Evolutionary conservation across 495 filamentous ascomycete species (phyloP).

Genomic region (Penicillium cinerascens): DNA sequence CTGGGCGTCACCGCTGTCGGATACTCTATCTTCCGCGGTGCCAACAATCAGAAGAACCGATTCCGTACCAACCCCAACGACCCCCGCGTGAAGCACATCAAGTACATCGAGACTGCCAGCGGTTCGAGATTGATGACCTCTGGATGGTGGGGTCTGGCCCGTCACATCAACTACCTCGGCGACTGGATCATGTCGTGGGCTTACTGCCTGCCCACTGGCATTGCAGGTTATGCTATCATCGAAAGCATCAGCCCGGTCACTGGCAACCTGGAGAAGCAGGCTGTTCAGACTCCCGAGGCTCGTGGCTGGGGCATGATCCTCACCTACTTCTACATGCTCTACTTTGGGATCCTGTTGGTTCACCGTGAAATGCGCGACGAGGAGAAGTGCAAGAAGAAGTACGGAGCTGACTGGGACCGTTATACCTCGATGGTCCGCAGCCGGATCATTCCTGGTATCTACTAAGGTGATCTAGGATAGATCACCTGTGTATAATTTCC

Average conservation of each 20-base stretch:
- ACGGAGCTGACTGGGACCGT: slow-evolving; percentile 88
- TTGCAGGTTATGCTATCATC: slow-evolving; percentile 70
- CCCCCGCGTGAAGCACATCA: slow-evolving; percentile 72
- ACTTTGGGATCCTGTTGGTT: slow-evolving; percentile 85
- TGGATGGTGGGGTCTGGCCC: slow-evolving; percentile 91
- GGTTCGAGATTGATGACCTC: slow-evolving; percentile 78
- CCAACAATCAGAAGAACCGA: slow-evolving; percentile 91
- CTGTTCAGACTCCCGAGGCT: slow-evolving; percentile 64
- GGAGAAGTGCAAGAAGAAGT: slow-evolving; percentile 87
- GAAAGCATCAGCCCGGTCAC: slow-evolving; percentile 43
- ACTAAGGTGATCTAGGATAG: slow-evolving; percentile 45
- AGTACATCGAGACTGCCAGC: slow-evolving; percentile 80
- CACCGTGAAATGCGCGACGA: slow-evolving; percentile 93
- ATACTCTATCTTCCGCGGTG: slow-evolving; percentile 85
- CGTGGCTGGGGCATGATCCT: slow-evolving; percentile 79
- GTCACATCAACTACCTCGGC: slow-evolving; percentile 97
- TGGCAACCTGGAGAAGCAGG: slow-evolving; percentile 53
- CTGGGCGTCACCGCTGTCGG: slow-evolving; percentile 62
- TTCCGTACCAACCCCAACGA: slow-evolving; percentile 89
- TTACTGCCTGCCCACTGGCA: slow-evolving; percentile 84
- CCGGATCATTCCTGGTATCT: slow-evolving; percentile 87
- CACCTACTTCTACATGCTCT: slow-evolving; percentile 93
- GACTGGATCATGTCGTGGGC: slow-evolving; percentile 95
- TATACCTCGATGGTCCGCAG: slow-evolving; percentile 81
- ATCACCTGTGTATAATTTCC: not conserved